Base-by-base conservation (phyloP, 2,329 filamentous ascomycete genomes). In the Apiospora aurea region DNA sequence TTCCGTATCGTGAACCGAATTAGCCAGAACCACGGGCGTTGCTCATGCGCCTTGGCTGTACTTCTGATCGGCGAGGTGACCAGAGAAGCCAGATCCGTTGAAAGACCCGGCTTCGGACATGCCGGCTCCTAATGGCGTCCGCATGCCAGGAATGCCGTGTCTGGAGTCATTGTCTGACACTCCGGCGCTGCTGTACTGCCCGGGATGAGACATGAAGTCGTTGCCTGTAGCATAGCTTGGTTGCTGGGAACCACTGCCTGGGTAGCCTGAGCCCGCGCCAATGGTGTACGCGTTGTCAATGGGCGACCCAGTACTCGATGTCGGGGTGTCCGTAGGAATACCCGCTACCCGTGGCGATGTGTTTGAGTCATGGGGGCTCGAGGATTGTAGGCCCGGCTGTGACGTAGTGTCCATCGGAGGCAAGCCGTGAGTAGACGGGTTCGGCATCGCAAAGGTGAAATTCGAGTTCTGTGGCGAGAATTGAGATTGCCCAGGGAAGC, bases 301-400 rank as follows among this genome's bases (percentile, higher is more conserved):
- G 11, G 68, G 68, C 8, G 68, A 69, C 2, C 68, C 68, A 6
- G 68, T 69, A 41, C 68, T 69, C 2, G 68, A 69, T 46, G 66
- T 68, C n/a, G 66, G 66, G 13, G 66, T 68, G 66, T 47, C 66
- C 24, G 41, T 68, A 7, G 47, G 67, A 38, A 49, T 57, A 1
- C 68, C 68, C 14, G 34, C 16, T 24, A 51, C 49, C 4, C 68
- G 68, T 11, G 68, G 68, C 16, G 68, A 69, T 18, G 68, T 41
- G n/a, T 41, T 57, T 0, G 47, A 21, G 68, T 57, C 38, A 38
- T 69, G 68, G 38, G 68, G 68, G 34, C 68, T 69, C 11, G 68
- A 69, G 26, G 68, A 69, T 1, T 34, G 68, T 10, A 69, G 29
- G 34, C 29, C 16, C 34, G 26, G 44, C 44, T 68, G 66, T 21